These are phyloP conservation scores for Saccharomyces hybrid DNA, from an alignment of 1,139 yeast genomes.

Conservation along the genomic window DNA sequence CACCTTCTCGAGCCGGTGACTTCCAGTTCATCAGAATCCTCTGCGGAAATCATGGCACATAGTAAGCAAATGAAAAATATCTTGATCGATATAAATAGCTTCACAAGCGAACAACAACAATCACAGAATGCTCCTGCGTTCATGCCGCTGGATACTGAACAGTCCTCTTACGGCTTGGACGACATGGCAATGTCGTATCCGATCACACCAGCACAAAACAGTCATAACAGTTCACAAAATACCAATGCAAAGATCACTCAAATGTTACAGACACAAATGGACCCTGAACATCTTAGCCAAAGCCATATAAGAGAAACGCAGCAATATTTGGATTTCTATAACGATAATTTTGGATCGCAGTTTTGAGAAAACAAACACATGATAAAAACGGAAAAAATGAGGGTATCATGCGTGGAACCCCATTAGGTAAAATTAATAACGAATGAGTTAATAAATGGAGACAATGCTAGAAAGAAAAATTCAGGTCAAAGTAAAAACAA, in stretches of 20 bases:
- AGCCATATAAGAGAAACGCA: slow-evolving; percentile 18
- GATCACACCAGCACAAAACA: not conserved
- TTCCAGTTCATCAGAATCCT: slow-evolving; percentile 11
- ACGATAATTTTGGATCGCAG: slow-evolving; percentile 10
- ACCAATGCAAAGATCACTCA: not conserved
- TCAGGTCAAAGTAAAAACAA: not conserved
- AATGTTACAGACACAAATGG: slow-evolving; percentile 13
- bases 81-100: not conserved
- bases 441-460: not conserved
- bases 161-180: slow-evolving; percentile 9
- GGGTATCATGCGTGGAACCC: not conserved
- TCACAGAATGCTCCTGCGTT: not conserved
- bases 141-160: slow-evolving; percentile 15
- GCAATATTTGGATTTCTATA: slow-evolving; percentile 20
- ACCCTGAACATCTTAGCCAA: slow-evolving; percentile 13
- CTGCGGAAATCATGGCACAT: slow-evolving; percentile 6
- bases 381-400: not conserved
- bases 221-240: not conserved
- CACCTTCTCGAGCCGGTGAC: slow-evolving; percentile 11
- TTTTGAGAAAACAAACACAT: not conserved
- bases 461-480: not conserved
- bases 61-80: not conserved
- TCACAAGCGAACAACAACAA: not conserved
- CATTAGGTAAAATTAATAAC: not conserved
- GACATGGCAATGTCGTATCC: not conserved